Evolutionary conservation across 1,284 basidiomycete genomes (phyloP).

Genomic region (Leccinum colubrinum): DNA sequence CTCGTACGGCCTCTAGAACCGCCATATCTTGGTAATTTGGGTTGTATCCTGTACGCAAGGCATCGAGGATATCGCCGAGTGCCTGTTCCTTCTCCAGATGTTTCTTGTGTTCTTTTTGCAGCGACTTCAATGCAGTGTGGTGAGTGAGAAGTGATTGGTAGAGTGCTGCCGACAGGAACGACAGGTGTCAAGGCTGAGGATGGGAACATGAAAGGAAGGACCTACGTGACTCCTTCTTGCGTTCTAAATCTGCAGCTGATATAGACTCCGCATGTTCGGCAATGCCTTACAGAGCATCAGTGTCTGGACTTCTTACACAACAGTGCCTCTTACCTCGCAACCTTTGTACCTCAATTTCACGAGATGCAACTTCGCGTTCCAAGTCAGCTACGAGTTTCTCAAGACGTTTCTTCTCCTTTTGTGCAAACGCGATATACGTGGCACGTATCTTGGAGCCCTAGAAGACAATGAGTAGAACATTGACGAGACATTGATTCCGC

Average conservation of each 20-base stretch:
- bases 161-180: slow-evolving; percentile 52
- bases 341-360: slow-evolving; percentile 68
- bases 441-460: slow-evolving; percentile 91
- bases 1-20: slow-evolving; percentile 93
- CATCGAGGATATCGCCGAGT: slow-evolving; percentile 83
- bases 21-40: slow-evolving; percentile 99
- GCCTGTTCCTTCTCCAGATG: slow-evolving; percentile 74
- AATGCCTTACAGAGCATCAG: slow-evolving; percentile 46
- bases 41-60: slow-evolving; percentile 87
- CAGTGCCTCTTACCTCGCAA: slow-evolving; percentile 51
- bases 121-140: slow-evolving; percentile 71
- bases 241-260: slow-evolving; percentile 72
- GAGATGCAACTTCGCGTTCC: slow-evolving; percentile 55
- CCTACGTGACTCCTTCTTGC: slow-evolving; percentile 85
- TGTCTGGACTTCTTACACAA: not conserved
- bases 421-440: slow-evolving; percentile 83
- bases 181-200: slow-evolving; percentile 17
- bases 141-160: slow-evolving; percentile 78
- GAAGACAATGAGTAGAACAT: not conserved
- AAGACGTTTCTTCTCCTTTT: slow-evolving; percentile 83
- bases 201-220: slow-evolving; percentile 20
- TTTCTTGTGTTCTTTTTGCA: slow-evolving; percentile 70
- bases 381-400: slow-evolving; percentile 58
- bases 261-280: slow-evolving; percentile 69
- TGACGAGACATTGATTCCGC: slow-evolving; percentile 22